Conservation (phyloP, 495 filamentous ascomycete species). For the Tuber brumale region DNA sequence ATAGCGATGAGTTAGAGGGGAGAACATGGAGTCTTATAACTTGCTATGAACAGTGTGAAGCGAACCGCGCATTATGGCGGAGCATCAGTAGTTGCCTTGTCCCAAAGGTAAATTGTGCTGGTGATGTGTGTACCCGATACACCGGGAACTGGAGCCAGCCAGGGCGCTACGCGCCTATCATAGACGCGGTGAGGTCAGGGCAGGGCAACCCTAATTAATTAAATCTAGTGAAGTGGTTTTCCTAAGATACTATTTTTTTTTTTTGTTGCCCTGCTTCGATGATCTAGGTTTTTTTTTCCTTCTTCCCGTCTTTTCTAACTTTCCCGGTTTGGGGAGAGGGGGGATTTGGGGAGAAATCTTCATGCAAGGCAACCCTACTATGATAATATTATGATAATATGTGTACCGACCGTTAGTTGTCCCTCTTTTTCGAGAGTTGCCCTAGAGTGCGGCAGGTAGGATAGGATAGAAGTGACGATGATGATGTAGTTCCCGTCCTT, state of each 20-base stretch:
- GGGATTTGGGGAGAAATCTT: background rate
- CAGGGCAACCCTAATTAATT: slow-evolving; percentile 3
- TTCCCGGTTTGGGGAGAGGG: background rate
- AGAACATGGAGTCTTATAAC: slow-evolving; percentile 1
- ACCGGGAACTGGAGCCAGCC: background rate
- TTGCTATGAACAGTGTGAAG: background rate
- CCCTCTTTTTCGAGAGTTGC: slow-evolving; percentile 4
- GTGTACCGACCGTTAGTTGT: slow-evolving; percentile 2
- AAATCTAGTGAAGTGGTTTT: background rate
- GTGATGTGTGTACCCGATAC: background rate
- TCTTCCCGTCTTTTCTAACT: background rate
- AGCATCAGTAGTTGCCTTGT: background rate
- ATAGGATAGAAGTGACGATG: background rate
- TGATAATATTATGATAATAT: background rate
- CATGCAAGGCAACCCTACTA: background rate
- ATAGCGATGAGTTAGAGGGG: background rate
- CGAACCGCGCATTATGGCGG: background rate
- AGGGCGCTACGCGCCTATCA: slow-evolving; percentile 2
- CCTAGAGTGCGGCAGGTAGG: background rate
- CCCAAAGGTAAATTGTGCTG: background rate
- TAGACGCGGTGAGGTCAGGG: background rate
- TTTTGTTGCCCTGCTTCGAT: background rate
- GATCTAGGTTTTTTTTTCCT: background rate
- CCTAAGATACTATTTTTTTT: background rate
- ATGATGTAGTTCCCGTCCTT: background rate